Evolutionary conservation across 2,329 filamentous ascomycete species (phyloP), one percentile per base, ranked within the genome.

Genomic region (Oidium heveae): DNA sequence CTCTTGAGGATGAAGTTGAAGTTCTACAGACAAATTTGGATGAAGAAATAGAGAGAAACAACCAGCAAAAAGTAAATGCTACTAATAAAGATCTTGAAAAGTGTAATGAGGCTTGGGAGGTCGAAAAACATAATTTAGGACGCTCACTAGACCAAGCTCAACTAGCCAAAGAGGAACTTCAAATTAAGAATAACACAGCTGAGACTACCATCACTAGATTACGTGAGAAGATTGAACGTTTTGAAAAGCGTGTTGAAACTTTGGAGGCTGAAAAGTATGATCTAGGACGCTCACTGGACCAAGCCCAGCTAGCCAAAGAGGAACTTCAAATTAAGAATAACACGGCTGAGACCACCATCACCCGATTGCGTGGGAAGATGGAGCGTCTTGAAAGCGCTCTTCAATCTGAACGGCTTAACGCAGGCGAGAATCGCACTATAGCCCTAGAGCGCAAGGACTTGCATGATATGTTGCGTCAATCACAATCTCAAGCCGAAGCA

Each of bases 1-100:
- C 74, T 8, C 66, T 88, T 20, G 82, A 88, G 63, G 83, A 87
- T 59, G 84, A 87, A 63, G 72, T 86, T n/a, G 79, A 85, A 54
- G 76, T 85, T 32, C 68, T 88, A 15, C 82, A 86, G 64, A 66
- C 64, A n/a, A 66, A 63, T 32, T 56, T 69, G 13, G 66, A 68
- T 52, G 79, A 84, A 52, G 80, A 82, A 63, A 74, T 74, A 13
- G 72, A 74, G 57, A 71, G 70, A 51, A 65, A 67, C 51, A 56
- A 63, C 7, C 54, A 59, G 22, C 61, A 60, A 15, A 65, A 65
- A 20, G 61, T 74, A 53, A 72, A 68, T 60, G 66, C 68, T 51
- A 69, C 69, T 53, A 68, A 71, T 28, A 68, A 70, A n/a, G 73
- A 79, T 9, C 68, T 71, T 2, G 73, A 78, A 58, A 68, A 69